A percentile compares a stretch with the other conserved stretches of the same genome.
These are phyloP conservation scores for Fusarium nelsonii DNA, from an alignment of 2,329 filamentous ascomycete species.

Conservation along the genomic window DNA sequence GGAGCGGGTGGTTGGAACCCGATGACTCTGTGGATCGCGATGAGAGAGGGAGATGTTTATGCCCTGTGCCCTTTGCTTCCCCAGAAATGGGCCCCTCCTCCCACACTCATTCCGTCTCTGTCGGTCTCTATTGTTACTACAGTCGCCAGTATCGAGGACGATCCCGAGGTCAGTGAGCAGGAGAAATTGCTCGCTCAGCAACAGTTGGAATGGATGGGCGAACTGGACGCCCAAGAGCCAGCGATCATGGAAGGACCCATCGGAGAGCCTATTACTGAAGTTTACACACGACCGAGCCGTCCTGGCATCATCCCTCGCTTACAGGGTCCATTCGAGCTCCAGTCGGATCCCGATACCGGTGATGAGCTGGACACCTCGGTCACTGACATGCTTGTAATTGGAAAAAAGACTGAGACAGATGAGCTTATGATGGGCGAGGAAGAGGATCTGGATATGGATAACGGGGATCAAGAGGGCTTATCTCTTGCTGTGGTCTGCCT, in stretches of 20 bases:
- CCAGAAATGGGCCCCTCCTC: conserved; percentile 83
- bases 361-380: conserved; percentile 69
- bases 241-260: conserved; percentile 62
- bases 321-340: conserved; percentile 72
- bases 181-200: conserved; percentile 71
- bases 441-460: conserved; percentile 69
- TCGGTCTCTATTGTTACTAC: conserved; percentile 86
- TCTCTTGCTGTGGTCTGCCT: conserved; percentile 71
- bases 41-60: conserved; percentile 92
- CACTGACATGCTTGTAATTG: conserved; percentile 73
- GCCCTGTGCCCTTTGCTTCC: conserved; percentile 92
- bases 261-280: conserved; percentile 64
- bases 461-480: conserved; percentile 69
- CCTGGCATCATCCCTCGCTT: conserved; percentile 70
- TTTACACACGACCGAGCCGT: conserved; percentile 68
- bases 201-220: conserved; percentile 76
- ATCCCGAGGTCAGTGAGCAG: conserved; percentile 64
- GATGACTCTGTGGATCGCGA: conserved; percentile 98
- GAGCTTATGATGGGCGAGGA: conserved; percentile 75
- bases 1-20: conserved; percentile 88
- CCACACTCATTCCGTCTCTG: conserved; percentile 82
- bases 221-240: conserved; percentile 73
- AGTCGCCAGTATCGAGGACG: conserved; percentile 71
- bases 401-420: conserved; percentile 70
- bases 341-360: conserved; percentile 66